Evolutionary conservation across 164 flowering plant species (phyloP).

Genomic region (Cinnamomum micranthum): DNA sequence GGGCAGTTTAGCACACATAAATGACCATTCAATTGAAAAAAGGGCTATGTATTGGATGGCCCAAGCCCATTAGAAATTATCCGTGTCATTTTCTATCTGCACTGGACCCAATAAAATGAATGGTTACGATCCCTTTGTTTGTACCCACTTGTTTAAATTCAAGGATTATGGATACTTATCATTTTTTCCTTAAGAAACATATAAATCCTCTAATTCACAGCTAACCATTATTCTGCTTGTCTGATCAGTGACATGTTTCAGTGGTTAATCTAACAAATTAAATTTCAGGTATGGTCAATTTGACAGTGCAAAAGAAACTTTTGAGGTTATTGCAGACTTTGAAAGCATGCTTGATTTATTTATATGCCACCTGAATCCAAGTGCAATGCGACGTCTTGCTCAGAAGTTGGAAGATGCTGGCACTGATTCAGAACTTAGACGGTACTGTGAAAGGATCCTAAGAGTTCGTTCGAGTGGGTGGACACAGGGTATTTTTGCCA

Average conservation of each 20-base stretch:
- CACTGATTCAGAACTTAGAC: conserved; percentile 79
- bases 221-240: not conserved
- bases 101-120: not conserved
- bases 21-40: not conserved
- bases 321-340: conserved; percentile 92
- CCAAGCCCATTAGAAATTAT: not conserved
- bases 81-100: not conserved
- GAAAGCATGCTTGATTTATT: conserved; percentile 96
- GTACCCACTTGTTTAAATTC: not conserved
- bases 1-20: too few relatives aligned
- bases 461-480: conserved; percentile 97
- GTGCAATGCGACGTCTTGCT: conserved; percentile 98
- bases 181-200: not conserved
- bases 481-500: conserved; percentile 99
- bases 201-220: not conserved
- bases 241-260: not conserved
- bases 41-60: not conserved
- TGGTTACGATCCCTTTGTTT: not conserved
- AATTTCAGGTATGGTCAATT: conserved; percentile 92
- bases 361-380: conserved; percentile 97
- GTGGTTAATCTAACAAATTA: conserved; percentile 2
- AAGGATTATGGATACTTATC: not conserved
- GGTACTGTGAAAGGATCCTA: conserved; percentile 92
- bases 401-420: conserved; percentile 92
- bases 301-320: conserved; percentile 98